Conservation (phyloP, 2,329 filamentous ascomycete species). For the Periconia digitata region DNA sequence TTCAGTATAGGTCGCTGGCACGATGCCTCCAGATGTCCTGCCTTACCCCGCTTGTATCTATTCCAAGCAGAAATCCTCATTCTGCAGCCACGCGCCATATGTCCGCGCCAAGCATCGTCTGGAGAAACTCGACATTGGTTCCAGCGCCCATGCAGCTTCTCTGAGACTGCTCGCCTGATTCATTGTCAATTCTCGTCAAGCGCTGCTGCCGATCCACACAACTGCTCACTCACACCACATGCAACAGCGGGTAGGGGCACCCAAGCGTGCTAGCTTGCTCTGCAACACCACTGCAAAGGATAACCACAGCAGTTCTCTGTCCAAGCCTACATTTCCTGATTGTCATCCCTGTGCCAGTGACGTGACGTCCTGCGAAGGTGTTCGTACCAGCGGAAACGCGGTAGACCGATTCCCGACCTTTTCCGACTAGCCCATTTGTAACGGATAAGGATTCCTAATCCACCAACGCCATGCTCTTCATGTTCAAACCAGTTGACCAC, state of each 20-base stretch:
- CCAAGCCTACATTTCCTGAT: background rate
- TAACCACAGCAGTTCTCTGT: background rate
- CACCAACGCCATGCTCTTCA: background rate
- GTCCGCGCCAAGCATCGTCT: conserved; percentile 10
- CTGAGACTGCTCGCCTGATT: background rate
- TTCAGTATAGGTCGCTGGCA: conserved; percentile 9
- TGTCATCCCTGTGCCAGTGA: conserved; percentile 3
- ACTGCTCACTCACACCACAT: background rate
- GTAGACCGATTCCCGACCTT: background rate
- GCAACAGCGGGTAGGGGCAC: conserved; percentile 11
- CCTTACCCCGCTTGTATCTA: background rate
- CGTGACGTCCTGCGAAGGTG: background rate
- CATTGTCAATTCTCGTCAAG: conserved; percentile 22
- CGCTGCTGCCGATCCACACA: conserved; percentile 34
- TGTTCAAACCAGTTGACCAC: background rate
- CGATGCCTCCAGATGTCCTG: conserved; percentile 6
- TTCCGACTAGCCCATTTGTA: background rate
- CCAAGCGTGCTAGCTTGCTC: conserved; percentile 13
- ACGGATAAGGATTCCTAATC: background rate
- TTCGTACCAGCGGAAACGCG: conserved; percentile 1
- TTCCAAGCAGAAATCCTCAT: conserved; percentile 1
- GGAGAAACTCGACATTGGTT: too few species aligned
- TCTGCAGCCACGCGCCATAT: conserved; percentile 23
- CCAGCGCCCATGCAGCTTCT: too few species aligned
- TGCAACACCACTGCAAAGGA: background rate